Evolutionary conservation across 306 rosid genomes (phyloP).

Genomic region (Prosopis cineraria): DNA sequence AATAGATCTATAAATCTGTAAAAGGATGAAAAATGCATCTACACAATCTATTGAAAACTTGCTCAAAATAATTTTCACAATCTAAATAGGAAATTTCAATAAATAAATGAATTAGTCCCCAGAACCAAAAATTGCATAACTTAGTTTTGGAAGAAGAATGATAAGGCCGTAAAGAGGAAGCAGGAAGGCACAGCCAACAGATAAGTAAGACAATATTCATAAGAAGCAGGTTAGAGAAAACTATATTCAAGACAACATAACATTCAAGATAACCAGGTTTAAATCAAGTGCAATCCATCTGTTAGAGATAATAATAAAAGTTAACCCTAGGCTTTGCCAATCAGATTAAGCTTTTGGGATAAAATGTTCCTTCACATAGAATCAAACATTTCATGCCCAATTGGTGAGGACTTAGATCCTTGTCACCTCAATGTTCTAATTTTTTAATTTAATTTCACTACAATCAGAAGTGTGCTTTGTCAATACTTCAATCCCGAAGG

Average conservation of each 20-base stretch:
- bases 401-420: neutral
- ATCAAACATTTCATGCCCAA: neutral
- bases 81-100: neutral
- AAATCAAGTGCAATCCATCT: neutral
- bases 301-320: neutral
- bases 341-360: neutral
- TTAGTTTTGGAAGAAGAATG: neutral
- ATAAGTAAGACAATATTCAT: neutral
- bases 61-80: neutral
- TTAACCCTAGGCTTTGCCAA: neutral
- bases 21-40: neutral
- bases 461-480: neutral
- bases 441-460: neutral
- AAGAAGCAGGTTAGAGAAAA: neutral
- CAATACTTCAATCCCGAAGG: neutral
- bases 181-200: neutral
- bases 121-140: neutral
- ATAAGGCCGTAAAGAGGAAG: neutral
- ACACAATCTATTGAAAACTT: neutral
- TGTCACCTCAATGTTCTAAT: neutral
- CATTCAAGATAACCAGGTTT: neutral
- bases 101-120: neutral
- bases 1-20: conserved; percentile 11
- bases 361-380: neutral
- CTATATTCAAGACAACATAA: neutral